Percentiles rank a stretch among this genome's conserved stretches.
Conservation (phyloP, 2,329 filamentous ascomycete genomes). For the Pseudonectria buxi region DNA sequence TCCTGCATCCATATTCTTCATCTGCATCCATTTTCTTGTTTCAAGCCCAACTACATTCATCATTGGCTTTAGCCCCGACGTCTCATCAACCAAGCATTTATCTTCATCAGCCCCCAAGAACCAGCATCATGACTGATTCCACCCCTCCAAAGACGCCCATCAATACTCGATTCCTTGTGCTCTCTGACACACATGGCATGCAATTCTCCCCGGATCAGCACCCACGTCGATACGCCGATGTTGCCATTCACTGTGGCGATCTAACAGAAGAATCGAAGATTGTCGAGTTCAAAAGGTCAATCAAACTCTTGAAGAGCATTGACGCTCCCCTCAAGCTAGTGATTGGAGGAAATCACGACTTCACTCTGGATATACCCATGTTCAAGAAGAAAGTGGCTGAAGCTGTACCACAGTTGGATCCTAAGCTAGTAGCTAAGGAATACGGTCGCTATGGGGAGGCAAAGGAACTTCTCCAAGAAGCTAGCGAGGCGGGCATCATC, state of each 20-base stretch:
- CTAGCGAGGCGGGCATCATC: slow-evolving; percentile 24
- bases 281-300: slow-evolving; percentile 29
- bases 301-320: slow-evolving; percentile 31
- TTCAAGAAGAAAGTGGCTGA: slow-evolving; percentile 25
- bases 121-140: too few species aligned
- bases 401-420: neutral
- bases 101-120: too few species aligned
- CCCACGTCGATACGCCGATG: slow-evolving; percentile 22
- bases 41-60: too few species aligned
- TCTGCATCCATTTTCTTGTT: too few species aligned
- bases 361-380: slow-evolving; percentile 28
- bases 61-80: too few species aligned
- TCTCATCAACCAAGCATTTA: too few species aligned
- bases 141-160: neutral
- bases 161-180: slow-evolving; percentile 6
- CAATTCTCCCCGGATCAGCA: neutral
- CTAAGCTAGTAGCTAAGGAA: slow-evolving; percentile 6
- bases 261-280: slow-evolving; percentile 39
- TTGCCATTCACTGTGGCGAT: slow-evolving; percentile 43
- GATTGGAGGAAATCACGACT: slow-evolving; percentile 46
- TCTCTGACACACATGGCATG: slow-evolving; percentile 8
- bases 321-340: slow-evolving; percentile 40
- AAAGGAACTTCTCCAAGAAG: slow-evolving; percentile 19
- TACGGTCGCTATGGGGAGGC: slow-evolving; percentile 33
- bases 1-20: too few species aligned